Evolutionary conservation across 164 flowering plant species (phyloP).

Genomic region (Malania oleifera): DNA sequence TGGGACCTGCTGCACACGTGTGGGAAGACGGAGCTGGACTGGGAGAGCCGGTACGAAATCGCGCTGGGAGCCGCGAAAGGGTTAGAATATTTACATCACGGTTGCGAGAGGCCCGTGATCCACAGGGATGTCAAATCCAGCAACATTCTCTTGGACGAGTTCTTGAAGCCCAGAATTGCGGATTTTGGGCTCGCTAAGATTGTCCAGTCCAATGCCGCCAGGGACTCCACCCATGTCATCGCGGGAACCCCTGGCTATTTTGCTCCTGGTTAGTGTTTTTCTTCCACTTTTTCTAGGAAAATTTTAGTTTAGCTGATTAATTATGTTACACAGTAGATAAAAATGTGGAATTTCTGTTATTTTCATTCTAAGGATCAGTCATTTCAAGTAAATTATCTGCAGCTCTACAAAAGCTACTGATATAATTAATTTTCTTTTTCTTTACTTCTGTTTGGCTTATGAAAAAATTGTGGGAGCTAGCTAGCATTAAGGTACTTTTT

Average conservation of each 20-base stretch:
- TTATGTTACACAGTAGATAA: too few species aligned
- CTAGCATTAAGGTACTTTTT: too few species aligned
- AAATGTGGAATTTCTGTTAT: too few species aligned
- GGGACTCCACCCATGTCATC: slow-evolving; percentile 45
- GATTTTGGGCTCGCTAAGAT: slow-evolving; percentile 83
- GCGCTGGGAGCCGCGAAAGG: slow-evolving; percentile 67
- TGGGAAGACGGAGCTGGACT: slow-evolving; percentile 37
- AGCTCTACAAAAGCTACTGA: too few species aligned
- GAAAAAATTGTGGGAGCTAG: too few species aligned
- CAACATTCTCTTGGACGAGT: slow-evolving; percentile 70
- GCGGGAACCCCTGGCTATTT: slow-evolving; percentile 67
- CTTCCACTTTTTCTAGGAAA: not conserved
- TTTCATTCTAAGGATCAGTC: too few species aligned
- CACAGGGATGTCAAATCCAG: slow-evolving; percentile 85
- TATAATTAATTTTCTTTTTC: not conserved
- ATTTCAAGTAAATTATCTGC: too few species aligned
- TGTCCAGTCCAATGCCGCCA: slow-evolving; percentile 27
- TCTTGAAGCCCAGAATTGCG: slow-evolving; percentile 67
- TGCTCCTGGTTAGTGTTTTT: slow-evolving; percentile 47
- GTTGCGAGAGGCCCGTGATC: slow-evolving; percentile 50
- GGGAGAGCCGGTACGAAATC: slow-evolving; percentile 54
- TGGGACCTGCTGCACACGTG: slow-evolving; percentile 55
- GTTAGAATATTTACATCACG: slow-evolving; percentile 64
- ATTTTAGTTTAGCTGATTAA: too few species aligned
- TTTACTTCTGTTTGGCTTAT: not conserved